Conservation (phyloP, 352 stramenopile species). For the Globisporangium spinosum region DNA sequence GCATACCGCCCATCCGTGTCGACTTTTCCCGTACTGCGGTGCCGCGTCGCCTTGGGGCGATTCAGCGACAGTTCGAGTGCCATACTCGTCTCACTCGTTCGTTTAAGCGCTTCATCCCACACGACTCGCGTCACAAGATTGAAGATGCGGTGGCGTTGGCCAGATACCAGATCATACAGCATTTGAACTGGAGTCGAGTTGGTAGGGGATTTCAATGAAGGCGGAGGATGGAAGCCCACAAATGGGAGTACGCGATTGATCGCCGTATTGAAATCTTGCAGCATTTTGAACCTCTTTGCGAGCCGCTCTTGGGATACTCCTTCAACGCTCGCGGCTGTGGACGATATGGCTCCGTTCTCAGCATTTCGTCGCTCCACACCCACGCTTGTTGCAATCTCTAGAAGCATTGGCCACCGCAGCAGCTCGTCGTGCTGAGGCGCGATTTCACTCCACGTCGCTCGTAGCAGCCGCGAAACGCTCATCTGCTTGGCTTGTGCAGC, state of each 20-base stretch:
- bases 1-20: conserved; percentile 64
- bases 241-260: conserved; percentile 63
- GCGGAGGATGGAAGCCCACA: conserved; percentile 30
- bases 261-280: conserved; percentile 68
- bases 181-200: not conserved
- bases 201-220: not conserved
- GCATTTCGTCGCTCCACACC: not conserved
- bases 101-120: conserved; percentile 64
- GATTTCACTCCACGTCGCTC: conserved; percentile 55
- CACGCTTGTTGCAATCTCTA: conserved; percentile 50
- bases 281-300: conserved; percentile 57
- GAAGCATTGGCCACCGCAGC: conserved; percentile 61
- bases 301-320: conserved; percentile 34
- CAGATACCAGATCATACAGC: conserved; percentile 34
- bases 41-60: conserved; percentile 78
- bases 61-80: conserved; percentile 77
- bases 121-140: conserved; percentile 63
- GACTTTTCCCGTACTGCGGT: conserved; percentile 48
- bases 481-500: conserved; percentile 43
- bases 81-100: conserved; percentile 40
- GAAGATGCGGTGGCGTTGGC: conserved; percentile 64
- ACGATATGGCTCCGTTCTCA: not conserved
- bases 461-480: conserved; percentile 44
- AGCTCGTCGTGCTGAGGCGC: conserved; percentile 54
- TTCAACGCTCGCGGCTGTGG: conserved; percentile 3